phyloP scores from a whole-genome alignment of 2,329 filamentous ascomycete species.

The Geosmithia morbida region DNA sequence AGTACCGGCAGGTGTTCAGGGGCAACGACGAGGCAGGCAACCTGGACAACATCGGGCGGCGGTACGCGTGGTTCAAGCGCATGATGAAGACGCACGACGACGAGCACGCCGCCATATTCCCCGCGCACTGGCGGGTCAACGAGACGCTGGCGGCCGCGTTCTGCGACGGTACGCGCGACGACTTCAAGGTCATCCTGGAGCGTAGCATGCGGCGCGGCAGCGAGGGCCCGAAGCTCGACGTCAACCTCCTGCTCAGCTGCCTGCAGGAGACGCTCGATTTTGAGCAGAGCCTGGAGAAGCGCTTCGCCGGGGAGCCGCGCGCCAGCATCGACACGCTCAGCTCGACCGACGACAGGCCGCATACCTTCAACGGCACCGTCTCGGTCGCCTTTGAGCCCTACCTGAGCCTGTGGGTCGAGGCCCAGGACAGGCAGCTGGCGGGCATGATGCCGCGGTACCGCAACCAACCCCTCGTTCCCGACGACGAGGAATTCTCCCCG shows the following conservation, averaged over 20 bases:
- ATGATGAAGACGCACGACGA: slow-evolving; percentile 94
- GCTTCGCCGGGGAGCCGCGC: slow-evolving; percentile 60
- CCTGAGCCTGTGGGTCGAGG: slow-evolving; percentile 91
- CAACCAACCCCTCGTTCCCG: slow-evolving; percentile 61
- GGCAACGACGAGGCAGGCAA: slow-evolving; percentile 95
- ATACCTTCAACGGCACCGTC: slow-evolving; percentile 77
- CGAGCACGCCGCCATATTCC: slow-evolving; percentile 81
- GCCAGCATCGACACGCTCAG: slow-evolving; percentile 83
- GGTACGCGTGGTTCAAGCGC: slow-evolving; percentile 93
- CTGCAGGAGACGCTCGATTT: slow-evolving; percentile 95
- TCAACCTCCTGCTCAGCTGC: slow-evolving; percentile 77
- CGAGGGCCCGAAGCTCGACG: slow-evolving; percentile 71
- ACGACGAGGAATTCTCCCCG: slow-evolving; percentile 83
- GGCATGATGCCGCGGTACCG: slow-evolving; percentile 79
- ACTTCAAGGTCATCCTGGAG: slow-evolving; percentile 87
- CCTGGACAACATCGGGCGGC: slow-evolving; percentile 86
- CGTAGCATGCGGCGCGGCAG: slow-evolving; percentile 57
- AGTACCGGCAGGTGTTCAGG: slow-evolving; percentile 90
- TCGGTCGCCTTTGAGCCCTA: slow-evolving; percentile 97
- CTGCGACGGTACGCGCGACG: slow-evolving; percentile 88
- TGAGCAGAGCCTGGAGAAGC: slow-evolving; percentile 77
- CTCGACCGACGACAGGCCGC: slow-evolving; percentile 60
- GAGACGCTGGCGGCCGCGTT: slow-evolving; percentile 84
- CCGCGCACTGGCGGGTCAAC: slow-evolving; percentile 73
- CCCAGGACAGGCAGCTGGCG: slow-evolving; percentile 80